Percentiles rank a stretch among this genome's conserved stretches.
phyloP scores from a whole-genome alignment of 2,329 filamentous ascomycete genomes.

The Clonostachys byssicola region DNA sequence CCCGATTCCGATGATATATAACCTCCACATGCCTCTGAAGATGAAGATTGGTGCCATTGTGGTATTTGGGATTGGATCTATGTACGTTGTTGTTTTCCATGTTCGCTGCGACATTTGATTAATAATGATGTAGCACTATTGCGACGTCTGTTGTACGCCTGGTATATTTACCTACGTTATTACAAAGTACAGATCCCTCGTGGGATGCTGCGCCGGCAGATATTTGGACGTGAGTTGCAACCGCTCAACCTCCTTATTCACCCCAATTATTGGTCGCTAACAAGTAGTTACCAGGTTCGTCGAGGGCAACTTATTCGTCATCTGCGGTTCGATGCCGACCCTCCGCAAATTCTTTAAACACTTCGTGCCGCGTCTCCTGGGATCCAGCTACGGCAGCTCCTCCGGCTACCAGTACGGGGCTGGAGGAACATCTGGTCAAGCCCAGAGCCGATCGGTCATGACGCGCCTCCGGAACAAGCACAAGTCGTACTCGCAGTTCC shows the following conservation, averaged over 20 bases:
- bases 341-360: conserved; percentile 26
- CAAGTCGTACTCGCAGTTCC: conserved; percentile 9
- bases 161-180: conserved; percentile 12
- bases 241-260: conserved; percentile 3
- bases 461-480: conserved; percentile 6
- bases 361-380: conserved; percentile 18
- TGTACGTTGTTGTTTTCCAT: conserved; percentile 5
- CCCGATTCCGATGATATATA: conserved; percentile 37
- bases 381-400: conserved; percentile 1
- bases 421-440: not conserved
- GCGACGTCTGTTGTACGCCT: conserved; percentile 22
- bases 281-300: conserved; percentile 16
- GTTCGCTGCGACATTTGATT: no score
- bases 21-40: conserved; percentile 33
- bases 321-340: conserved; percentile 32
- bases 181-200: conserved; percentile 16
- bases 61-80: conserved; percentile 36
- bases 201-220: conserved; percentile 20
- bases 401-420: conserved; percentile 1
- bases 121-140: conserved; percentile 14
- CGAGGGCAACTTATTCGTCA: conserved; percentile 31
- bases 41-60: conserved; percentile 37
- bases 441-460: conserved; percentile 3
- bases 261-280: not conserved
- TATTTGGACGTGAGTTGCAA: conserved; percentile 16